These are phyloP conservation scores for Exophiala sp. DNA, from an alignment of 2,329 filamentous ascomycete genomes.

Conservation along the genomic window DNA sequence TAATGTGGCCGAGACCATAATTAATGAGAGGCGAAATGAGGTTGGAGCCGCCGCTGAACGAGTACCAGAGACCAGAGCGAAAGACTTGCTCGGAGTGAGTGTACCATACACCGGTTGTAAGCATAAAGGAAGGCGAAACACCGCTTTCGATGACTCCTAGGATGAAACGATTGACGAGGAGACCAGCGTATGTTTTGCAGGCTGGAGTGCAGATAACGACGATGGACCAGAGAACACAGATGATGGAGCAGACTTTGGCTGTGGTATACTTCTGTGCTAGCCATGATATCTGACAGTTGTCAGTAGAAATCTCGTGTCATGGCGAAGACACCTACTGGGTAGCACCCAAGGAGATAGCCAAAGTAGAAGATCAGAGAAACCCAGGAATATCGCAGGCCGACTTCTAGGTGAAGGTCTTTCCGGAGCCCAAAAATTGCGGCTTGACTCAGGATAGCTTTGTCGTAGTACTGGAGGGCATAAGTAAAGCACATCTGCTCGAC, in stretches of 20 bases:
- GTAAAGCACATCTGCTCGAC: slow-evolving; percentile 49
- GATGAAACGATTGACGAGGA: slow-evolving; percentile 65
- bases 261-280: slow-evolving; percentile 67
- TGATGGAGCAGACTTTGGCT: slow-evolving; percentile 59
- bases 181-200: slow-evolving; percentile 59
- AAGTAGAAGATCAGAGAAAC: slow-evolving; percentile 57
- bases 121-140: slow-evolving; percentile 65
- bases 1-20: slow-evolving; percentile 64
- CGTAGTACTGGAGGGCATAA: slow-evolving; percentile 51
- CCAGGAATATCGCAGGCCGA: slow-evolving; percentile 40
- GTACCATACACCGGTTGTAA: slow-evolving; percentile 59
- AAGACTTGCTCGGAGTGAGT: slow-evolving; percentile 63
- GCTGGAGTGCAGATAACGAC: slow-evolving; percentile 67
- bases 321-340: no score
- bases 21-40: slow-evolving; percentile 54
- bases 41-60: neutral
- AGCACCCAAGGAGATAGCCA: slow-evolving; percentile 69
- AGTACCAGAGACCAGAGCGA: slow-evolving; percentile 47
- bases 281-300: slow-evolving; percentile 65
- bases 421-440: slow-evolving; percentile 47
- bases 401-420: slow-evolving; percentile 39
- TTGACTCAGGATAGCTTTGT: slow-evolving; percentile 57
- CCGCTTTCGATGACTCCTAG: slow-evolving; percentile 59
- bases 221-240: slow-evolving; percentile 63
- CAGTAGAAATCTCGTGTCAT: no score